Conservation (phyloP, 768 basidiomycete genomes). For the Boletus bicolor region DNA sequence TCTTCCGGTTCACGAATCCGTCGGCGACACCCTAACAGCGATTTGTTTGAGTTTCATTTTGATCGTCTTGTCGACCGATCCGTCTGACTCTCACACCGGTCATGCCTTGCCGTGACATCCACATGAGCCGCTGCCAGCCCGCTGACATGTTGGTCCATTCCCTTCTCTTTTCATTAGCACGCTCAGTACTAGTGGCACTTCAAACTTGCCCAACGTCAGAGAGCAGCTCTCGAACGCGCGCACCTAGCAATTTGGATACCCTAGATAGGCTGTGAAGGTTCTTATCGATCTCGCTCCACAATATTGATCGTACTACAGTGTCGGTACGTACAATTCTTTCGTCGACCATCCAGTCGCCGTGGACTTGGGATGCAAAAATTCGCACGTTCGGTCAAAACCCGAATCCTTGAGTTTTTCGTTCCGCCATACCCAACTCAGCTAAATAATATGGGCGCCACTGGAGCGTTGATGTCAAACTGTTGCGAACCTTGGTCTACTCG, state of each 20-base stretch:
- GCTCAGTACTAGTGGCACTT: neutral
- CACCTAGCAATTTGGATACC: neutral
- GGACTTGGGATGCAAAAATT: conserved; percentile 13
- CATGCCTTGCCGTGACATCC: conserved; percentile 17
- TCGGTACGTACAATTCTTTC: conserved; percentile 4
- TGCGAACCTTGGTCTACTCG: neutral
- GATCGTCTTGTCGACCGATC: conserved; percentile 26
- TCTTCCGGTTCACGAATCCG: conserved; percentile 17
- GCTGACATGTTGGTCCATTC: conserved; percentile 1
- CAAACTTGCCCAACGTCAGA: neutral
- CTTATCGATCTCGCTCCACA: conserved; percentile 8
- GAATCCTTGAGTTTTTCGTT: neutral
- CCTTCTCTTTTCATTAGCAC: neutral
- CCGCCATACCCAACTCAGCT: neutral
- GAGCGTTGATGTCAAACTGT: neutral
- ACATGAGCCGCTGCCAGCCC: conserved; percentile 1
- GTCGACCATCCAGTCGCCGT: conserved; percentile 1
- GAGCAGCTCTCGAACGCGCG: neutral
- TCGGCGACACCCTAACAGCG: conserved; percentile 26
- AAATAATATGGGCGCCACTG: neutral
- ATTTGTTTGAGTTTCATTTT: conserved; percentile 30
- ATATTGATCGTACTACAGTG: neutral
- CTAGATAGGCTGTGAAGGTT: neutral
- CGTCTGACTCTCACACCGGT: conserved; percentile 29
- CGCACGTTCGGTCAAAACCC: conserved; percentile 11